phyloP scores from a whole-genome alignment of 2,329 filamentous ascomycete species.

The Neospermospora avenae region DNA sequence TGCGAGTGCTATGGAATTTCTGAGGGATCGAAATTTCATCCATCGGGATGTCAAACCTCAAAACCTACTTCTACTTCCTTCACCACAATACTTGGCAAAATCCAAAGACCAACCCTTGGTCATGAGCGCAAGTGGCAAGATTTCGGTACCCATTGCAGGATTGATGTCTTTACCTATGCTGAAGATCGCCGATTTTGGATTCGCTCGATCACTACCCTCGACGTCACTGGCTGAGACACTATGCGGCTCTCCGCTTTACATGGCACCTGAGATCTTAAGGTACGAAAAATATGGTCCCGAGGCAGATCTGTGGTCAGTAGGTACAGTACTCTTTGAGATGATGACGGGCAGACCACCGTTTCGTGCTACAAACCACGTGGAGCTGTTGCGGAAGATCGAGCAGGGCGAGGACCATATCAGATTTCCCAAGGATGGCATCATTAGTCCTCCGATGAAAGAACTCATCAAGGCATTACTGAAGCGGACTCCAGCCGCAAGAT shows the following conservation, averaged over 20 bases:
- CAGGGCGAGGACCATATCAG: conserved; percentile 80
- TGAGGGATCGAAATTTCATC: conserved; percentile 81
- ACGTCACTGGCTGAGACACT: conserved; percentile 93
- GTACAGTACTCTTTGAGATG: conserved; percentile 95
- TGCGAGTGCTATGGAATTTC: conserved; percentile 83
- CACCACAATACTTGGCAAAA: conserved; percentile 64
- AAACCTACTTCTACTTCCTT: conserved; percentile 86
- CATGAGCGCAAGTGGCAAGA: conserved; percentile 73
- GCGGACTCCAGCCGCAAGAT: conserved; percentile 77
- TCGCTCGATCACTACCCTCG: conserved; percentile 84
- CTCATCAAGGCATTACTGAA: conserved; percentile 80
- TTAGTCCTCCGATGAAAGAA: conserved; percentile 74
- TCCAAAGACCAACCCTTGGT: conserved; percentile 64
- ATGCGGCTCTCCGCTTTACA: conserved; percentile 94
- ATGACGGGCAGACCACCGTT: conserved; percentile 87
- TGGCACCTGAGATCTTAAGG: conserved; percentile 95
- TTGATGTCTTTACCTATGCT: conserved; percentile 87
- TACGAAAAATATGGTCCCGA: conserved; percentile 98
- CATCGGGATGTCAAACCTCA: conserved; percentile 98
- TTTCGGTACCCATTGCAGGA: conserved; percentile 76
- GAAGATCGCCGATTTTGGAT: conserved; percentile 98
- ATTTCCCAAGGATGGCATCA: conserved; percentile 70
- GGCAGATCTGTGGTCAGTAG: conserved; percentile 95
- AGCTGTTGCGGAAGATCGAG: conserved; percentile 89
- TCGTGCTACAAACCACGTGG: conserved; percentile 88